Conservation (phyloP, 345 rosid genomes). For the Laguncularia racemosa region DNA sequence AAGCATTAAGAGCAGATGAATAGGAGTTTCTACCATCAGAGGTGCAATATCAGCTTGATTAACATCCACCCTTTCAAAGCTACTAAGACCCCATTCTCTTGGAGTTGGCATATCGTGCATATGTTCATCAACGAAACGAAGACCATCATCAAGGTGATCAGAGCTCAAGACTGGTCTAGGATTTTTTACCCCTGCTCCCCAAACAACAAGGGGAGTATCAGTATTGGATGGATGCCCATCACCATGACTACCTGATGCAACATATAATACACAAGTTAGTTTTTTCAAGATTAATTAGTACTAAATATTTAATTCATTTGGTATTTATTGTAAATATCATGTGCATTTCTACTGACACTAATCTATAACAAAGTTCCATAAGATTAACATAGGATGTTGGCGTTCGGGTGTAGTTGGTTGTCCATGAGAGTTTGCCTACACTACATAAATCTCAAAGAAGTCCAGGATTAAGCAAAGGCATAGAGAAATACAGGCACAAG, state of each 20-base stretch:
- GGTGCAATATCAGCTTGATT: constrained; percentile 98
- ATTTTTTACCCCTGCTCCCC: constrained; percentile 90
- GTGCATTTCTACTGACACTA: no score
- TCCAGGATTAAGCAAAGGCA: no score
- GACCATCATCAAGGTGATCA: constrained; percentile 47
- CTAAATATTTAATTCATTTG: neutral
- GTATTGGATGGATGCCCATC: constrained; percentile 94
- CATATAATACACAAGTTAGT: constrained; percentile 8
- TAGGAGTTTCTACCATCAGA: constrained; percentile 53
- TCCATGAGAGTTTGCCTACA: no score
- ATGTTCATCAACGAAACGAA: constrained; percentile 75
- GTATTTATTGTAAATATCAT: no score
- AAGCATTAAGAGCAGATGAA: neutral
- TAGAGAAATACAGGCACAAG: no score
- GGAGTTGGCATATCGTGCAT: constrained; percentile 84
- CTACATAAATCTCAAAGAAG: no score
- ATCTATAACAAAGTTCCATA: no score
- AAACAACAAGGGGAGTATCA: constrained; percentile 93
- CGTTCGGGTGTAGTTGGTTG: no score
- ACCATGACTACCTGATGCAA: constrained; percentile 77
- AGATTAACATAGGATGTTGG: no score
- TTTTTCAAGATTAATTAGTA: neutral
- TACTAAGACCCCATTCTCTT: constrained; percentile 65
- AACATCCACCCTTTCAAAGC: constrained; percentile 86
- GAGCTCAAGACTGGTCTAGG: constrained; percentile 41